These are phyloP conservation scores for Plasmodium blacklocki DNA, from an alignment of 169 alveolate genomes.

Conservation along the genomic window DNA sequence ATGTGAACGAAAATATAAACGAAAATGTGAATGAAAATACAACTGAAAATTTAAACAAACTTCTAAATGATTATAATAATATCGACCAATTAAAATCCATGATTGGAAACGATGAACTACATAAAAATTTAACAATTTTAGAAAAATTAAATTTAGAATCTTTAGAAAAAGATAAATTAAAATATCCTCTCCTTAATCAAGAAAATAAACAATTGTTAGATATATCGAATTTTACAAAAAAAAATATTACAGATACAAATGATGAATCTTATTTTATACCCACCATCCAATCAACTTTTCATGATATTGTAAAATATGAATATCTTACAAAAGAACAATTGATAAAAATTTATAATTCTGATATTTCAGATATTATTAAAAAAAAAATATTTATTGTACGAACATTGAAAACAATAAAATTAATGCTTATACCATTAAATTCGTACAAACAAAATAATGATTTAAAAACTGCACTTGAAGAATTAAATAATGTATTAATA, in stretches of 20 bases:
- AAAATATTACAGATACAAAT: not conserved
- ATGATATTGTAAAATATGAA: slow-evolving; percentile 52
- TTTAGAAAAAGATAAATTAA: slow-evolving; percentile 26
- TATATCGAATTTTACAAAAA: slow-evolving; percentile 27
- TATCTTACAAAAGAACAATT: slow-evolving; percentile 22
- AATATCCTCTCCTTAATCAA: slow-evolving; percentile 17
- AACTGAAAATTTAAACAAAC: too few relatives aligned
- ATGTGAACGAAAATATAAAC: too few relatives aligned
- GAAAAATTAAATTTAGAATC: slow-evolving; percentile 24
- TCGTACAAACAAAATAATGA: slow-evolving; percentile 9
- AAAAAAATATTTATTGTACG: slow-evolving; percentile 17
- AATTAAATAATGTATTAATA: slow-evolving; percentile 6
- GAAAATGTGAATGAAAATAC: too few relatives aligned
- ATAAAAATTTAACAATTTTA: slow-evolving; percentile 27
- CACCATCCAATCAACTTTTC: not conserved
- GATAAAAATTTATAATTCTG: slow-evolving; percentile 13
- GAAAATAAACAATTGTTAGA: slow-evolving; percentile 6
- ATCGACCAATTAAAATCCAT: slow-evolving; percentile 16
- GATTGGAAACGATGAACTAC: slow-evolving; percentile 17
- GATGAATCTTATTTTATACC: not conserved
- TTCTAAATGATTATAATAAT: not conserved
- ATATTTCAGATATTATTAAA: slow-evolving; percentile 12
- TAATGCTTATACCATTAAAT: slow-evolving; percentile 13
- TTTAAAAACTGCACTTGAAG: slow-evolving; percentile 2
- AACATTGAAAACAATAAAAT: slow-evolving; percentile 10